Evolutionary conservation across 2,329 filamentous ascomycete genomes (phyloP).

Genomic region (Elsinoe arachidis): DNA sequence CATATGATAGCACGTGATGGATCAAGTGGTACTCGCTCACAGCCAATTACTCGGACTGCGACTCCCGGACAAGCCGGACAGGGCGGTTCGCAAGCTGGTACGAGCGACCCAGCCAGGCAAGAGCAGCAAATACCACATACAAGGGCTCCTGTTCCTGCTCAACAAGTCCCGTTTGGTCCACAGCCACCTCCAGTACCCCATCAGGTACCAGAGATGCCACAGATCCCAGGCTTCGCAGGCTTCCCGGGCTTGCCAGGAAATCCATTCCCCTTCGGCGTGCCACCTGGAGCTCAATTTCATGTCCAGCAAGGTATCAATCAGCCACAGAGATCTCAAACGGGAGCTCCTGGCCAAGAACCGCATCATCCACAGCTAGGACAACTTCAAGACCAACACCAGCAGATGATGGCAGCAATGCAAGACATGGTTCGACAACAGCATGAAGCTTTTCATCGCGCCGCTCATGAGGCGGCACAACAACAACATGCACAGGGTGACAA

Average conservation of each 20-base stretch:
- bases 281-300: background rate
- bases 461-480: background rate
- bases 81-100: background rate
- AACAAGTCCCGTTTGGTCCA: background rate
- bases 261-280: background rate
- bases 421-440: constrained; percentile 3
- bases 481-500: background rate
- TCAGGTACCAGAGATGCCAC: background rate
- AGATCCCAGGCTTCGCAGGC: background rate
- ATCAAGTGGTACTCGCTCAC: background rate
- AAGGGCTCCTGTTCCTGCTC: background rate
- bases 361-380: background rate
- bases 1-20: constrained; percentile 7
- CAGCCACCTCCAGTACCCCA: background rate
- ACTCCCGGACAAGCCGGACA: background rate
- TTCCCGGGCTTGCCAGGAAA: constrained; percentile 3
- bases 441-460: background rate
- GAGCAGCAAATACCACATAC: constrained; percentile 2
- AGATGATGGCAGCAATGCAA: constrained; percentile 3
- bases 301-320: background rate
- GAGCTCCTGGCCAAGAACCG: no score
- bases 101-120: background rate
- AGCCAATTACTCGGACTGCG: background rate
- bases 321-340: background rate
- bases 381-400: background rate